Evolutionary conservation across 306 rosid species (phyloP).

Genomic region (Cucurbita moschata): DNA sequence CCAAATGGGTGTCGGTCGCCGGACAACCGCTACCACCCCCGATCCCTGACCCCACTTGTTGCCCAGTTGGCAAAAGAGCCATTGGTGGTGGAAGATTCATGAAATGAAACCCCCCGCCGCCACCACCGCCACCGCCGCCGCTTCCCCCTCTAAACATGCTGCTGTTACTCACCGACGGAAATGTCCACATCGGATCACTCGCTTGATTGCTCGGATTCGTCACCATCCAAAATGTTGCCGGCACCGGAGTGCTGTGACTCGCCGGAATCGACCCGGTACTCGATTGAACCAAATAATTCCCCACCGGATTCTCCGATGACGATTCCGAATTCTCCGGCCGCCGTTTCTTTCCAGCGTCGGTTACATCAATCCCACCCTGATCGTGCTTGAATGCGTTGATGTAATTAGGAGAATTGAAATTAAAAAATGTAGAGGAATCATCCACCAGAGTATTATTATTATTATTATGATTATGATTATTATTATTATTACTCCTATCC

Average conservation of each 20-base stretch:
- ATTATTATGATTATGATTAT: background rate
- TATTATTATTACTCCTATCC: conserved; percentile 22
- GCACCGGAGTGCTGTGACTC: conserved; percentile 30
- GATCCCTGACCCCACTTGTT: conserved; percentile 32
- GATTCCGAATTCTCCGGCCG: conserved; percentile 55
- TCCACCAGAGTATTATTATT: conserved; percentile 1
- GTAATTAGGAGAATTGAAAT: conserved; percentile 31
- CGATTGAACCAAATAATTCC: conserved; percentile 46
- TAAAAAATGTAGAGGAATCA: conserved; percentile 30
- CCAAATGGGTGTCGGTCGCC: conserved; percentile 43
- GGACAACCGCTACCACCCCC: conserved; percentile 4
- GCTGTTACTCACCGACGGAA: conserved; percentile 20
- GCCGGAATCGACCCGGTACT: conserved; percentile 58
- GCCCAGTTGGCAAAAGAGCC: conserved; percentile 42
- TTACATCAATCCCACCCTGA: conserved; percentile 9
- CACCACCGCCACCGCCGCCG: background rate
- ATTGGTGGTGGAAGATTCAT: conserved; percentile 82
- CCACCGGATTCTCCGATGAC: conserved; percentile 16
- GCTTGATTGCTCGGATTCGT: conserved; percentile 30
- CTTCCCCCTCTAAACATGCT: conserved; percentile 29
- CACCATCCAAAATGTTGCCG: conserved; percentile 71
- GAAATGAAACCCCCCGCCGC: conserved; percentile 47
- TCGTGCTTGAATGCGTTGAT: conserved; percentile 30
- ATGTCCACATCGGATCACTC: conserved; percentile 36
- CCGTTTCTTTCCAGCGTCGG: conserved; percentile 42